Base-by-base conservation (phyloP, 805 yeast genomes). In the Pichia heedii region DNA sequence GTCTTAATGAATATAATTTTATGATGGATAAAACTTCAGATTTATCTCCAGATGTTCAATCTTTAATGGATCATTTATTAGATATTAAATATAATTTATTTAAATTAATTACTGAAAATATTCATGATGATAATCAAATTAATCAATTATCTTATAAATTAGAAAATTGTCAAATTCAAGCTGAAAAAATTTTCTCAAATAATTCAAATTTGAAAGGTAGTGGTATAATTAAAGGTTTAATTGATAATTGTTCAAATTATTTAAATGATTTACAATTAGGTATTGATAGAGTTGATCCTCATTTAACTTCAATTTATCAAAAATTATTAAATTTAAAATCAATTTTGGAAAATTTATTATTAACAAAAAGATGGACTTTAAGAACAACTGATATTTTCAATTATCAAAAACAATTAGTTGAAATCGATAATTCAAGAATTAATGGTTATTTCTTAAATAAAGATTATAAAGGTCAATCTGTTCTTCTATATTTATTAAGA, bases 301-400 rank as follows among this genome's bases (percentile, higher is more conserved):
- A 71, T 40, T 70, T 84, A 43, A 66, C 69, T 40, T 76, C 76
- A 16, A 69, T 84, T 24, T 89, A 84, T 63, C 71, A 75, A 39
- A 71, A 76, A 46, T 68, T 93, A 51, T 66, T 75, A 26, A 76
- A 73, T 37, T 70, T 87, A 52, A 85, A 87, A 60, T 70, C 77
- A 21, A 80, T 81, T 18, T 71, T 93, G 48, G 96, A 86, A 53
- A 86, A 85, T 52, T 68, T 93, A 49, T 70, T 90, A 54, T 78
- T 93, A 37, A 93, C 98, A 3, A 80, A 96, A 63, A 76, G 98
- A 61, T 93, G 99, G 99, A 90, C 97, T 2, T 69, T 93, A 66
- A 77, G 99, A 57, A 96, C 89, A 56, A 93, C 98, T 0, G 99
- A 93, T 65, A 70, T 93, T 48, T 93, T 84, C 65, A 72, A 74